Conservation (phyloP, 2,329 filamentous ascomycete genomes). For the Chaetomium olivaceum region DNA sequence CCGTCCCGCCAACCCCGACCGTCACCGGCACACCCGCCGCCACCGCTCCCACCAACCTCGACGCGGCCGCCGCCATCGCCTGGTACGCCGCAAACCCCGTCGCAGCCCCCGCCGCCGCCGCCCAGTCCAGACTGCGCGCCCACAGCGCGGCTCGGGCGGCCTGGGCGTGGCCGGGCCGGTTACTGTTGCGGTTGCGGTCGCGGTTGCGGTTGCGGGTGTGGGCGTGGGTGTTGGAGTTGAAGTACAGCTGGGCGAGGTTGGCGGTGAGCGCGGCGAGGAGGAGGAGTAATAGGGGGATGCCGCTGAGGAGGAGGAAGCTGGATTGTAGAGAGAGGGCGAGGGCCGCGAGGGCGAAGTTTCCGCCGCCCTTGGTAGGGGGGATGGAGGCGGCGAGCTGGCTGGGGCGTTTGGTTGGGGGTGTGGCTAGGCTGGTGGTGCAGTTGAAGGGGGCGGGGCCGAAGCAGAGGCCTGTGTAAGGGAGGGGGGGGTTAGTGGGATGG, state of each 20-base stretch:
- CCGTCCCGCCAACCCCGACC: constrained; percentile 20
- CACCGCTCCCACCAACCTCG: constrained; percentile 20
- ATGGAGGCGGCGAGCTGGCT: constrained; percentile 20
- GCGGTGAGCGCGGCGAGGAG: constrained; percentile 23
- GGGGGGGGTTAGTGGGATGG: background rate
- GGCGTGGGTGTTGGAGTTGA: constrained; percentile 4
- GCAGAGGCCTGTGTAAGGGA: constrained; percentile 25
- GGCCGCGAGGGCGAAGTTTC: constrained; percentile 25
- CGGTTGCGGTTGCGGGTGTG: constrained; percentile 2
- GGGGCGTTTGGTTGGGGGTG: constrained; percentile 14
- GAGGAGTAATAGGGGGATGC: constrained; percentile 26
- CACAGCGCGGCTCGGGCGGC: constrained; percentile 18
- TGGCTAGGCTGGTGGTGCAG: constrained; percentile 21
- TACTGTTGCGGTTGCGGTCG: no score
- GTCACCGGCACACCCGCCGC: constrained; percentile 17
- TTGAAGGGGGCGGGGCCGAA: constrained; percentile 26
- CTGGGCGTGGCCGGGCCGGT: constrained; percentile 21
- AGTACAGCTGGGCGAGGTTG: constrained; percentile 28
- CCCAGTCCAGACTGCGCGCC: constrained; percentile 31
- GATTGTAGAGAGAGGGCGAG: constrained; percentile 29
- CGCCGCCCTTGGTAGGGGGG: constrained; percentile 19
- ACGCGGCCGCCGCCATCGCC: constrained; percentile 18
- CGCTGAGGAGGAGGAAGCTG: constrained; percentile 27
- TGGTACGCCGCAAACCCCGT: constrained; percentile 23
- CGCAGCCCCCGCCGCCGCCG: constrained; percentile 23